A percentile compares a stretch with the other conserved stretches of the same genome.
Conservation (phyloP, 2,329 filamentous ascomycete genomes). For the Amesomyces nigricolor region DNA sequence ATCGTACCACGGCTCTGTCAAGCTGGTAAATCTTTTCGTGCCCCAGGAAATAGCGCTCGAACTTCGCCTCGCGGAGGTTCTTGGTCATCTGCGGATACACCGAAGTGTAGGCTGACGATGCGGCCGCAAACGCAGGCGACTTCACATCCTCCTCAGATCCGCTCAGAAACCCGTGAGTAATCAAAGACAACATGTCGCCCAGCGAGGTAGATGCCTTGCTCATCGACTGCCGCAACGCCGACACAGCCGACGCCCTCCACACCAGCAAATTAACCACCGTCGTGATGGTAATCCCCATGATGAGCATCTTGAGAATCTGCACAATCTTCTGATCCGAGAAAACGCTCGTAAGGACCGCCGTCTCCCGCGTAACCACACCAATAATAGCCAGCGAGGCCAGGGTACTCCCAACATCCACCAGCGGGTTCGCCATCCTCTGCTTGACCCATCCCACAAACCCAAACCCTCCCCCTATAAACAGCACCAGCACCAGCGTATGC, state of each 20-base stretch:
- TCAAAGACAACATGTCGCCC: constrained; percentile 73
- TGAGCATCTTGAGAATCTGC: constrained; percentile 76
- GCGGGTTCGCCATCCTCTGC: constrained; percentile 67
- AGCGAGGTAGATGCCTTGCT: constrained; percentile 68
- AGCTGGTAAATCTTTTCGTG: constrained; percentile 72
- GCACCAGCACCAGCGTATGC: constrained; percentile 69
- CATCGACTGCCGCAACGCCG: constrained; percentile 66
- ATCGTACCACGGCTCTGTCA: constrained; percentile 74
- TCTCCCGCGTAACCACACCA: constrained; percentile 85
- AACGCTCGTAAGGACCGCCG: constrained; percentile 73
- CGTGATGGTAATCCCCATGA: constrained; percentile 69
- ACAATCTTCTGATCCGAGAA: constrained; percentile 77
- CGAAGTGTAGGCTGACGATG: constrained; percentile 58
- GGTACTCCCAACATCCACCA: constrained; percentile 81
- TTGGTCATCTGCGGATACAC: constrained; percentile 67
- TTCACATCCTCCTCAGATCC: constrained; percentile 74
- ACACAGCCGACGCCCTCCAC: constrained; percentile 72
- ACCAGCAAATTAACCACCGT: constrained; percentile 71
- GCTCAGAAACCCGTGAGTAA: constrained; percentile 76
- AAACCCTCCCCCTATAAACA: constrained; percentile 81
- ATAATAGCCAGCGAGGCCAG: constrained; percentile 84
- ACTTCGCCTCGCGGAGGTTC: constrained; percentile 77
- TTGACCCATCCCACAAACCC: constrained; percentile 88
- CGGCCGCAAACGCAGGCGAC: constrained; percentile 57
- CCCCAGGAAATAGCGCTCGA: constrained; percentile 79